Conservation (phyloP, 257 asterid genomes). For the Solanum rostratum region DNA sequence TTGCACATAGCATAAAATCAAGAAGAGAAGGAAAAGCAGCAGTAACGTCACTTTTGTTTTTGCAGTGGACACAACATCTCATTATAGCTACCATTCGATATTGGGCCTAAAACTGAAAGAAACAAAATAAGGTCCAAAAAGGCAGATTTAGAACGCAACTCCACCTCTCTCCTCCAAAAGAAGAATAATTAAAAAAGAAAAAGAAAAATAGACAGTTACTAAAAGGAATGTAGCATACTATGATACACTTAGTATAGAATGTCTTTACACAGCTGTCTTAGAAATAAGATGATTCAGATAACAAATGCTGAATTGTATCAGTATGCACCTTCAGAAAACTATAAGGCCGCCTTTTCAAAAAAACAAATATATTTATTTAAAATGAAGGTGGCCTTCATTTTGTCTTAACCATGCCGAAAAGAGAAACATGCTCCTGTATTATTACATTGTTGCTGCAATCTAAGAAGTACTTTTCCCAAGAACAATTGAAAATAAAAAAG, state of each 20-base stretch:
- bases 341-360: background rate
- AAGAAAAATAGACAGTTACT: background rate
- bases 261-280: background rate
- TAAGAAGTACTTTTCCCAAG: background rate
- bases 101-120: background rate
- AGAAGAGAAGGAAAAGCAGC: background rate
- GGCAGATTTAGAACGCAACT: background rate
- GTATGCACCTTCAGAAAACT: background rate
- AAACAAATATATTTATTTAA: background rate
- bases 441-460: background rate
- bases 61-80: background rate
- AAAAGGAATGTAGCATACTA: background rate
- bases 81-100: background rate
- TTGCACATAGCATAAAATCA: background rate
- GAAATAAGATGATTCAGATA: background rate
- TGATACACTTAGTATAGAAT: background rate
- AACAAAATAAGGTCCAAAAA: background rate
- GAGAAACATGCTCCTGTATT: background rate
- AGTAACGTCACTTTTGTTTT: background rate
- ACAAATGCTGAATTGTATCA: background rate
- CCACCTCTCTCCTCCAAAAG: background rate
- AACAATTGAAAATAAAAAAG: background rate
- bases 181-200: background rate
- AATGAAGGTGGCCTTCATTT: background rate
- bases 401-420: background rate